A percentile compares a stretch with the other conserved stretches of the same genome.
Evolutionary conservation across 495 filamentous ascomycete species (phyloP).

Genomic region (Penicillium soppii): DNA sequence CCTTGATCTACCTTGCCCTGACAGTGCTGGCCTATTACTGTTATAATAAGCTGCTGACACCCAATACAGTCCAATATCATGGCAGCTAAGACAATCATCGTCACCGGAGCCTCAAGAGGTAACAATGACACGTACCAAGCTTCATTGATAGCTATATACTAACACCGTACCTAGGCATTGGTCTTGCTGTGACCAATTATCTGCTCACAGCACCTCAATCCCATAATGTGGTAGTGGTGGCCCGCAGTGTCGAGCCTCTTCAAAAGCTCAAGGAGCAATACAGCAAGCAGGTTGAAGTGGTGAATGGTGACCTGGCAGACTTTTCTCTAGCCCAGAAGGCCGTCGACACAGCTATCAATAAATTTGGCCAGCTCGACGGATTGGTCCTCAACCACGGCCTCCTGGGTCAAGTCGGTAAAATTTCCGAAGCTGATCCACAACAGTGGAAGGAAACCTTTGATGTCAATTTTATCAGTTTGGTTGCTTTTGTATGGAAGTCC

Average conservation of each 20-base stretch:
- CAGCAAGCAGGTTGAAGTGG: constrained; percentile 62
- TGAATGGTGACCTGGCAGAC: constrained; percentile 76
- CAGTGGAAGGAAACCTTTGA: constrained; percentile 79
- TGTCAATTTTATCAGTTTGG: constrained; percentile 77
- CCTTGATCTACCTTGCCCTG: no score
- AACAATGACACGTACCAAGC: constrained; percentile 6
- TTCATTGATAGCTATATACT: not conserved
- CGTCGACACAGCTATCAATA: constrained; percentile 59
- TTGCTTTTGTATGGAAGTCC: constrained; percentile 68
- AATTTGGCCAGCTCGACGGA: constrained; percentile 74
- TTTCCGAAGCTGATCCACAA: constrained; percentile 61
- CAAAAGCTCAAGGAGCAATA: constrained; percentile 64
- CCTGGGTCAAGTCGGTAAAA: constrained; percentile 71
- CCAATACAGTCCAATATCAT: constrained; percentile 19
- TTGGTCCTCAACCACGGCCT: constrained; percentile 87
- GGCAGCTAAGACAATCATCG: constrained; percentile 56
- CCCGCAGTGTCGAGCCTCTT: constrained; percentile 67
- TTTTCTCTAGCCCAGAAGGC: constrained; percentile 58
- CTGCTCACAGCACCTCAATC: constrained; percentile 59
- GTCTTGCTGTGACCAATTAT: constrained; percentile 70
- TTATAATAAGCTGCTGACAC: not conserved
- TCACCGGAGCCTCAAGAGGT: constrained; percentile 65
- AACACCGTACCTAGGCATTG: constrained; percentile 60
- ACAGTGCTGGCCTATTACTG: no score
- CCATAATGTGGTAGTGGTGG: constrained; percentile 74